phyloP scores from a whole-genome alignment of 108 stramenopile genomes.

The Parmales sp. region DNA sequence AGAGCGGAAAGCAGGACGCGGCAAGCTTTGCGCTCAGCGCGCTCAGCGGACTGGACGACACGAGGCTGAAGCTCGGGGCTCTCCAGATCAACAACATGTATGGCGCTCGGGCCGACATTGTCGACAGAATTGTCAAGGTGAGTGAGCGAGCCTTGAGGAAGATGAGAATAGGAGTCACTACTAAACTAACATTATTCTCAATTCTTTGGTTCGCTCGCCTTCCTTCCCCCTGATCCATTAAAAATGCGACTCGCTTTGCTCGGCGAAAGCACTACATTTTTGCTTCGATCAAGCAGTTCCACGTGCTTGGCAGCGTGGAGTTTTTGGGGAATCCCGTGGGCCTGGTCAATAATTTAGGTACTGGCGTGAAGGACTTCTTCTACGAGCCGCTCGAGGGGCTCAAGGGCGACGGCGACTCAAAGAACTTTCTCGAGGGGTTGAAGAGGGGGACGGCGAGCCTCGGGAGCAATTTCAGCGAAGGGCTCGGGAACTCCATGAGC shows the following conservation, averaged over 20 bases:
- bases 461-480: neutral
- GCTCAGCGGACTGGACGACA: neutral
- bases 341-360: neutral
- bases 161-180: too few relatives aligned
- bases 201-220: too few relatives aligned
- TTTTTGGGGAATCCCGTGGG: constrained; percentile 2
- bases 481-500: neutral
- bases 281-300: neutral
- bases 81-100: constrained; percentile 7
- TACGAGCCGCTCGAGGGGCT: constrained; percentile 2
- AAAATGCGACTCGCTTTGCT: too few relatives aligned
- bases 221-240: too few relatives aligned
- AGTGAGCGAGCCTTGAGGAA: too few relatives aligned
- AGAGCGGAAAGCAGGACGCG: too few relatives aligned
- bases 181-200: too few relatives aligned
- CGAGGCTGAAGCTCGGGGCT: neutral
- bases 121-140: constrained; percentile 9
- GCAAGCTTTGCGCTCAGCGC: neutral
- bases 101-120: neutral
- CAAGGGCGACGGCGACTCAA: neutral
- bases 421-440: neutral
- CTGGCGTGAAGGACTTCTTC: constrained; percentile 1
- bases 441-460: constrained; percentile 1
- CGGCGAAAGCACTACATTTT: constrained; percentile 10
- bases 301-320: neutral